These are phyloP conservation scores for Wickerhamiella sergipiensis DNA, from an alignment of 805 yeast genomes.

Conservation along the genomic window DNA sequence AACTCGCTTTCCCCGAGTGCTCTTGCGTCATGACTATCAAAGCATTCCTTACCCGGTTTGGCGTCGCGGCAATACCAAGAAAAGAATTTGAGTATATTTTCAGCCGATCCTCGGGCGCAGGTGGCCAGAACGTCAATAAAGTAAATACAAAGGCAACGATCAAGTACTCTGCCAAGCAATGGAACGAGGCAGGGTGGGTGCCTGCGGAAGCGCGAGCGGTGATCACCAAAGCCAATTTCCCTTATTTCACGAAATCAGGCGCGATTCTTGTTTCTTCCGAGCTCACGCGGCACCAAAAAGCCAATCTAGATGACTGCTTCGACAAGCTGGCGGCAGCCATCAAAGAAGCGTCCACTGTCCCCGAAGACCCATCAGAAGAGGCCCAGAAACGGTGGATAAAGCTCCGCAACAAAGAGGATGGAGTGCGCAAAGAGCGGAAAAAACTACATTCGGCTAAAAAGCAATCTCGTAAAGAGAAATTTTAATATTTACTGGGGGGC, in stretches of 20 bases:
- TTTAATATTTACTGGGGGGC: background rate
- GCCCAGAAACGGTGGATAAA: constrained; percentile 39
- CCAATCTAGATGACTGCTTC: constrained; percentile 45
- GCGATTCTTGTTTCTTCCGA: constrained; percentile 51
- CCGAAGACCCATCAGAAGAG: constrained; percentile 34
- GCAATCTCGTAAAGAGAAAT: constrained; percentile 19
- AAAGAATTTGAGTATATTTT: constrained; percentile 32
- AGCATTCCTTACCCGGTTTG: constrained; percentile 31
- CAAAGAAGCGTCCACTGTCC: constrained; percentile 33
- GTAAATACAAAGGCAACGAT: constrained; percentile 51
- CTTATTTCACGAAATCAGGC: constrained; percentile 43
- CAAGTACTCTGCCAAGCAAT: constrained; percentile 29
- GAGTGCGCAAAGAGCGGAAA: constrained; percentile 27
- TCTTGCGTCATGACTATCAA: constrained; percentile 20
- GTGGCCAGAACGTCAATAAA: constrained; percentile 80
- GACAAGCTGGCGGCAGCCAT: constrained; percentile 44
- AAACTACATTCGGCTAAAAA: constrained; percentile 28
- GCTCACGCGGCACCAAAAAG: constrained; percentile 40
- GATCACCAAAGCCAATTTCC: constrained; percentile 23
- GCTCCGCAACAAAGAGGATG: constrained; percentile 23
- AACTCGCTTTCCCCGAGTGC: too few species aligned
- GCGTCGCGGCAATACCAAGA: constrained; percentile 30
- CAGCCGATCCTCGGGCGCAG: constrained; percentile 66
- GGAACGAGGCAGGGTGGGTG: constrained; percentile 44
- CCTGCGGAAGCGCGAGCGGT: constrained; percentile 39